Conservation (phyloP, 73 alveolate genomes). For the Paramecium tetraurelia region DNA sequence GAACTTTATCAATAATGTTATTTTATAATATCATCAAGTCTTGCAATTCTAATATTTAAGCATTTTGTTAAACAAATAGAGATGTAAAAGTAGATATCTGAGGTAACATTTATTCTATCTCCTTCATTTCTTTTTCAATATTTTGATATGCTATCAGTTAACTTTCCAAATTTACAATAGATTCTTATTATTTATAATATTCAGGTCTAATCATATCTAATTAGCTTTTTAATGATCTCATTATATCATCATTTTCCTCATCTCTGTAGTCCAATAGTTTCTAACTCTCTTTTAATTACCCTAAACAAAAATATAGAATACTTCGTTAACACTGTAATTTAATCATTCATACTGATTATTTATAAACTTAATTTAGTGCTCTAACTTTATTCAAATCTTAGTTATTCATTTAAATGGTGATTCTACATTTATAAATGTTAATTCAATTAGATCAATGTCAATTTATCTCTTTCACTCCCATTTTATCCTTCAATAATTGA, state of each 20-base stretch:
- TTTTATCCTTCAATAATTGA: background rate
- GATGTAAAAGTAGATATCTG: background rate
- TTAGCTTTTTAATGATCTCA: background rate
- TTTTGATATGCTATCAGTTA: background rate
- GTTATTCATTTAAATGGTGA: background rate
- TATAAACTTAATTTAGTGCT: background rate
- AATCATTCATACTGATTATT: background rate
- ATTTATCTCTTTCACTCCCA: background rate
- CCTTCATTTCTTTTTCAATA: background rate
- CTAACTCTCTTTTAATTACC: background rate
- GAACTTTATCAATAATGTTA: background rate
- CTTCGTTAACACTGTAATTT: background rate
- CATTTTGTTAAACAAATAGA: background rate
- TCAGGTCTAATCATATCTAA: constrained; percentile 4
- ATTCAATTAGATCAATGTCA: background rate
- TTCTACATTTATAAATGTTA: background rate
- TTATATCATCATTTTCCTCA: background rate
- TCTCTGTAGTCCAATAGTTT: background rate
- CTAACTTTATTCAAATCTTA: background rate
- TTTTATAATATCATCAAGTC: background rate
- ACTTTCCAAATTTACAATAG: background rate
- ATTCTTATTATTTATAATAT: background rate
- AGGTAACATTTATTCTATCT: background rate
- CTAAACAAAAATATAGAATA: background rate
- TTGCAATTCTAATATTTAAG: background rate